A percentile compares a stretch with the other conserved stretches of the same genome.
These are phyloP conservation scores for Ascochyta fabae DNA, from an alignment of 2,329 filamentous ascomycete species.

Conservation along the genomic window DNA sequence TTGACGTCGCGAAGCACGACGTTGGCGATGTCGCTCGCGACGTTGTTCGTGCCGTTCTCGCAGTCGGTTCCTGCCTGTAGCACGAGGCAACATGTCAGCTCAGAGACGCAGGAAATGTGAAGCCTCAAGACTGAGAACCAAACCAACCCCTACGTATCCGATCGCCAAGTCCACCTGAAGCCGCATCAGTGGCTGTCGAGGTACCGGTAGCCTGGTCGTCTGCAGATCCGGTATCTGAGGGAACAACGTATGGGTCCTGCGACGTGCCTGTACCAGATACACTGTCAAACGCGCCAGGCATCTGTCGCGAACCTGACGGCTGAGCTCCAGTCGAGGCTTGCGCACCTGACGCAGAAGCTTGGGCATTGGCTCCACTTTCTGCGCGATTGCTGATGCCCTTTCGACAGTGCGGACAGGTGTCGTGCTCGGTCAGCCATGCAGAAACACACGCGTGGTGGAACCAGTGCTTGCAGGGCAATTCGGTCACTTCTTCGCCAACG, in stretches of 20 bases:
- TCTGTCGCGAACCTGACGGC: conserved; percentile 22
- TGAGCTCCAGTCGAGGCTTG: conserved; percentile 17
- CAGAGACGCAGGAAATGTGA: background rate
- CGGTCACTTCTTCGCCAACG: conserved; percentile 73
- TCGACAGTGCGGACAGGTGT: conserved; percentile 87
- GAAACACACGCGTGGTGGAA: conserved; percentile 85
- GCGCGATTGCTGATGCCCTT: conserved; percentile 55
- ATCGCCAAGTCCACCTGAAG: conserved; percentile 31
- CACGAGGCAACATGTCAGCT: conserved; percentile 1
- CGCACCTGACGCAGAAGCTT: conserved; percentile 13
- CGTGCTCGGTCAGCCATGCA: conserved; percentile 86
- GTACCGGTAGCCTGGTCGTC: conserved; percentile 17
- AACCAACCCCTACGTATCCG: conserved; percentile 46
- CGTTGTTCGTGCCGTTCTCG: conserved; percentile 13
- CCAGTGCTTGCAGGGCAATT: conserved; percentile 90
- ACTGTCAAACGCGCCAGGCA: conserved; percentile 40
- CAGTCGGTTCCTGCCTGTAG: conserved; percentile 11
- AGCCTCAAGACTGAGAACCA: conserved; percentile 29
- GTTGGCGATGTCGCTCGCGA: conserved; percentile 7
- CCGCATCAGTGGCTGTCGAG: conserved; percentile 19
- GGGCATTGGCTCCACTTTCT: conserved; percentile 28
- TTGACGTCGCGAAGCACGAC: conserved; percentile 1
- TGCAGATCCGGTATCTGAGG: conserved; percentile 16
- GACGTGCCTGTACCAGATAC: conserved; percentile 26
- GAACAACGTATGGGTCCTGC: conserved; percentile 29